A percentile compares a stretch with the other conserved stretches of the same genome.
phyloP scores from a whole-genome alignment of 495 filamentous ascomycete genomes.

The Tuber microsphaerosporum region DNA sequence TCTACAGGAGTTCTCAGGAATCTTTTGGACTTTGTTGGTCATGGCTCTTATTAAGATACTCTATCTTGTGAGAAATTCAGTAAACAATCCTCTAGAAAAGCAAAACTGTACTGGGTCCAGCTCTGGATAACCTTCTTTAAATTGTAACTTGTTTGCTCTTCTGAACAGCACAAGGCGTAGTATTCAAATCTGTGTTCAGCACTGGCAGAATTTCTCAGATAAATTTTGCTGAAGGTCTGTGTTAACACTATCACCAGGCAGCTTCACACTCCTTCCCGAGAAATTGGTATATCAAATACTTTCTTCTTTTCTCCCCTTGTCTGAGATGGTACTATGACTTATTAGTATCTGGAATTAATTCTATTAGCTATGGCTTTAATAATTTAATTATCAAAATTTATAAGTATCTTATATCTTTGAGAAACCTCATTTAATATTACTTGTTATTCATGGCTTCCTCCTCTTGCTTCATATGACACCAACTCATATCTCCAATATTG shows the following conservation, averaged over 20 bases:
- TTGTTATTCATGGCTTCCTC: fast-evolving
- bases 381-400: too few species aligned
- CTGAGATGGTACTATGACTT: too few species aligned
- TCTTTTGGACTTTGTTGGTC: neutral
- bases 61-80: neutral
- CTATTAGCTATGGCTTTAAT: too few species aligned
- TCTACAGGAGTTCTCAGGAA: neutral
- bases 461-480: too few species aligned
- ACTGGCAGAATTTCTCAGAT: neutral
- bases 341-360: too few species aligned
- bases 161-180: neutral
- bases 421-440: too few species aligned
- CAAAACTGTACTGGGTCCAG: fast-evolving
- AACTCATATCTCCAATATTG: too few species aligned
- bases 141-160: neutral
- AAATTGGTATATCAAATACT: too few species aligned
- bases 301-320: too few species aligned
- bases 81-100: neutral
- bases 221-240: neutral
- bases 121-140: neutral
- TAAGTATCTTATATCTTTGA: too few species aligned
- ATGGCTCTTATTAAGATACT: neutral
- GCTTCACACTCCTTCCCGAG: too few species aligned
- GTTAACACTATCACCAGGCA: neutral
- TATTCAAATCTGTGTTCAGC: neutral